phyloP scores from a whole-genome alignment of 1,284 basidiomycete species.

The Cryptococcus amylolentus region DNA sequence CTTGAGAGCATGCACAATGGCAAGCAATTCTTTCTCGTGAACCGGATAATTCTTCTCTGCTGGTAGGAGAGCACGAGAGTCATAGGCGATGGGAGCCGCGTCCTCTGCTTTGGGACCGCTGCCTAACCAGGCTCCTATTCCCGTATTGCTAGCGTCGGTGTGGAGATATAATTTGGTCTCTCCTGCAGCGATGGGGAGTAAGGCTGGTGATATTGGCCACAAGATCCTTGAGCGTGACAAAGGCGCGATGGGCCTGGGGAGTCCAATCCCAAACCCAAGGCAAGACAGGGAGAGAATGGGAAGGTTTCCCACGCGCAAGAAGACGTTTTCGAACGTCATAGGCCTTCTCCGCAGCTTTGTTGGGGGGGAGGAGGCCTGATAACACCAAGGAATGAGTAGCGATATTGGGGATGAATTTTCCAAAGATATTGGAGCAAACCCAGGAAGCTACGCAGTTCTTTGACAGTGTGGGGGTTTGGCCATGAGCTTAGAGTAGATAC shows the following conservation, averaged over 20 bases:
- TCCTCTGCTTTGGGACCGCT: not conserved
- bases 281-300: not conserved
- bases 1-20: not conserved
- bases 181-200: not conserved
- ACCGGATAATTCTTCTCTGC: not conserved
- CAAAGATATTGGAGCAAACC: not conserved
- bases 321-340: not conserved
- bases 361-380: not conserved
- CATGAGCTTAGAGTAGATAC: not conserved
- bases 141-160: conserved; percentile 1
- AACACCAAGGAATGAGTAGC: not conserved
- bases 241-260: not conserved
- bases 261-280: not conserved
- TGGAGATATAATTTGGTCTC: not conserved
- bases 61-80: not conserved
- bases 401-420: not conserved
- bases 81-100: not conserved
- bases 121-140: not conserved
- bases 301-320: too few relatives aligned
- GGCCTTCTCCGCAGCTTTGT: not conserved
- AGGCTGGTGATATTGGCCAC: not conserved
- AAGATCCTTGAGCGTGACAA: not conserved
- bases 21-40: not conserved
- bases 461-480: not conserved
- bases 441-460: not conserved